Evolutionary conservation across 1,284 basidiomycete genomes (phyloP), one percentile per base, ranked within the genome.

Genomic region (Ustilago shanxiensis): DNA sequence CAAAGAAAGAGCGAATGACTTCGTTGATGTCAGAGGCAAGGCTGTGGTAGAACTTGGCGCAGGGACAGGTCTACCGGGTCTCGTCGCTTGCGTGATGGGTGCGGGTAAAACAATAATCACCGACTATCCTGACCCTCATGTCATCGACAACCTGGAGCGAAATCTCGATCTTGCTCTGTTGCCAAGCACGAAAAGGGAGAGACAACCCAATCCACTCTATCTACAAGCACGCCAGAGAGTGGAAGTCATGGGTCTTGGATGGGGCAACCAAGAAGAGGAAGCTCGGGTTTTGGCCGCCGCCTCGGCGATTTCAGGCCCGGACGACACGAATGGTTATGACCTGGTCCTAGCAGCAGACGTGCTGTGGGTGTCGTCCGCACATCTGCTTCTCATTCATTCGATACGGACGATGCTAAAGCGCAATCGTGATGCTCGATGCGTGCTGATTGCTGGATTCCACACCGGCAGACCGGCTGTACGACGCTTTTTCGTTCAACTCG

Each of bases 291-390:
- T 69, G 1, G 24, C 44, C 14, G 59, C 61, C 2, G 53, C 55
- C 0, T 44, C 33, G 0, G 1, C 33, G 18, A 26, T 54, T 3
- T 18, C 52, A 8, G 28, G 28, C 22, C 24, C n/a, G n/a, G 2
- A 13, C 18, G 16, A 22, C 9, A 29, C 28, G n/a, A n/a, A 2
- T 10, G 74, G 71, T 3, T 81, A 73, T 49, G 80, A 83, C 20
- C 20, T 71, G 2, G 77, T 84, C 0, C 54, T 84, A 0, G 81
- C 81, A 22, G 83, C 83, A 1, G 83, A 84, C 44, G 79, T 80
- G 2, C 71, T 84, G n/a, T 84, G 83, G 83, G 80, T 84, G 29
- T 83, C 81, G 1, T 83, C 81, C n/a, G 72, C 73, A 28, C 83
- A 84, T 47, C 74, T 60, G 0, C 39, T 70, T 22, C 72, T 84